Evolutionary conservation across 2,329 filamentous ascomycete species (phyloP).

Genomic region (Scytalidium lignicola): DNA sequence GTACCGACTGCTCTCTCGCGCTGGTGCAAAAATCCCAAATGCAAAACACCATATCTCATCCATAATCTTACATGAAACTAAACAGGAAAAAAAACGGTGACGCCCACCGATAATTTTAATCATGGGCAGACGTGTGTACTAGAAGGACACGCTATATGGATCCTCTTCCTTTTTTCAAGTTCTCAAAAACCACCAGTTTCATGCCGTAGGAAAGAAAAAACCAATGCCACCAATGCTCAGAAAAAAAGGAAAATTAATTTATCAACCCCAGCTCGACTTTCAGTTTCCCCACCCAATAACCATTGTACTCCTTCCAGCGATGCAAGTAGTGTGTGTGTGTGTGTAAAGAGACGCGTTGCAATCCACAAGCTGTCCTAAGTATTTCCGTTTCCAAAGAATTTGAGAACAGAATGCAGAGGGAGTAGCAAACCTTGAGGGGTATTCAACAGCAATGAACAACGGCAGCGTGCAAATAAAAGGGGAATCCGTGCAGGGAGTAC

Average conservation of each 20-base stretch:
- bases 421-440: too few relatives aligned
- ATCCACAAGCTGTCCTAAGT: background rate
- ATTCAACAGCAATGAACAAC: too few relatives aligned
- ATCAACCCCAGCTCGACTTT: background rate
- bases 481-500: background rate
- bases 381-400: background rate
- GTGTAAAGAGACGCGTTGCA: background rate
- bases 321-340: background rate
- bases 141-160: background rate
- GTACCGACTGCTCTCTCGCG: too few relatives aligned
- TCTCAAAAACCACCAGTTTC: background rate
- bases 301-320: background rate
- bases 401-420: background rate
- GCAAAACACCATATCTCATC: background rate
- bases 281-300: background rate
- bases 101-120: background rate
- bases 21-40: background rate
- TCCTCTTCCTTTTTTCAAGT: background rate
- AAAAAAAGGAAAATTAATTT: conserved; percentile 7
- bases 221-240: conserved; percentile 1
- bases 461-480: background rate
- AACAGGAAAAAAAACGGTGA: background rate
- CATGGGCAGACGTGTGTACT: background rate
- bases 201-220: conserved; percentile 7
- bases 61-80: background rate